Conservation (phyloP, 2,329 filamentous ascomycete genomes). For the Septoria petroselini region DNA sequence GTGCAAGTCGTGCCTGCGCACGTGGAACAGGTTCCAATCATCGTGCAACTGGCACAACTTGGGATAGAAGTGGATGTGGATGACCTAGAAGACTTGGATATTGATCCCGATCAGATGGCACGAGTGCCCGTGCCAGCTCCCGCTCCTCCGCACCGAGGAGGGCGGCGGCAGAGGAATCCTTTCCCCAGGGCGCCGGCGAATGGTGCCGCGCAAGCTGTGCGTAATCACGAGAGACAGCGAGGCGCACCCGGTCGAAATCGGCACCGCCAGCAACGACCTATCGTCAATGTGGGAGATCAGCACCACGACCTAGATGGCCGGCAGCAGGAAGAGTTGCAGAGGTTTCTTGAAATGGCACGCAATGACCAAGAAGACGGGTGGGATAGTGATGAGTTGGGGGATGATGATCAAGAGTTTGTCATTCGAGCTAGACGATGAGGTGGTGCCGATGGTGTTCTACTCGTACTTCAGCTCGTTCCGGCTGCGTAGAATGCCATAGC, state of each 20-base stretch:
- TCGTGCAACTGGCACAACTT: constrained; percentile 26
- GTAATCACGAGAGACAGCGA: constrained; percentile 19
- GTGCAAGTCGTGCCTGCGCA: constrained; percentile 11
- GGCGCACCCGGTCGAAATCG: constrained; percentile 19
- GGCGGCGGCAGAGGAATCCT: constrained; percentile 28
- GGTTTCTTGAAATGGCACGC: constrained; percentile 52
- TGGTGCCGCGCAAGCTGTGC: constrained; percentile 24
- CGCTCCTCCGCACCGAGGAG: constrained; percentile 7
- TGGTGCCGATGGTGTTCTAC: too few species aligned
- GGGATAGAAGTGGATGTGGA: constrained; percentile 16
- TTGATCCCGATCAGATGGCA: constrained; percentile 1
- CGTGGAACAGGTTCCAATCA: constrained; percentile 18
- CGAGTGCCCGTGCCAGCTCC: constrained; percentile 2
- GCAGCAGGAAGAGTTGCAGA: constrained; percentile 43
- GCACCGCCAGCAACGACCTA: constrained; percentile 7
- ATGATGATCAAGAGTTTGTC: constrained; percentile 34
- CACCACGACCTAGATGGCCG: constrained; percentile 25
- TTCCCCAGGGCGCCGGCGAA: constrained; percentile 27
- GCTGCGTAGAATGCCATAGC: too few species aligned
- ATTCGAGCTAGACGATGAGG: constrained; percentile 22
- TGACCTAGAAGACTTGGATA: constrained; percentile 7
- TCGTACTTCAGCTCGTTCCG: too few species aligned
- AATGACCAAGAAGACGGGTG: constrained; percentile 58
- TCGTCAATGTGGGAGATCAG: constrained; percentile 16
- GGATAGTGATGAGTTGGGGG: constrained; percentile 57